Evolutionary conservation across 2,329 filamentous ascomycete genomes (phyloP), one percentile per base, ranked within the genome.

Genomic region (Cytospora chrysosperma): DNA sequence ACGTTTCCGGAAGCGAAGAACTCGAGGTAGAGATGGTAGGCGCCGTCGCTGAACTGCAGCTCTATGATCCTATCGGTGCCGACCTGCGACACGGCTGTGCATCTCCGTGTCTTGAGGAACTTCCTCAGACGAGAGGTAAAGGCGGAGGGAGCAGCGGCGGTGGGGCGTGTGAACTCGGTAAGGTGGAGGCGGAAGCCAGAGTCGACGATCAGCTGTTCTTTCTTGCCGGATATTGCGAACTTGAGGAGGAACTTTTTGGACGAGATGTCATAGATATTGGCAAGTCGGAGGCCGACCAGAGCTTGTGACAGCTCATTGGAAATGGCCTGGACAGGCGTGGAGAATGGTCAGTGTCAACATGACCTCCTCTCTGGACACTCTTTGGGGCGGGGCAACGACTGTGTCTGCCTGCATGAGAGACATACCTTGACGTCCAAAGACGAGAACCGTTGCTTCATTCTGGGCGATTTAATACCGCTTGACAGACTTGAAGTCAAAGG

Each of bases 1-100:
- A 99, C 89, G 73, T 99, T 99, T 53, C 95, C 95, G 59, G 91
- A 91, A 75, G 95, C 94, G 74, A 97, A 99, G 78, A 99, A 99
- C 77, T 99, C 95, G 30, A 99, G 80, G 73, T 92, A 97, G 26
- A 99, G 76, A 50, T 89, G 84, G 73, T 96, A 97, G 69, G 88
- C 84, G 13, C 95, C 95, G 79, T 98, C 93, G 70, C 91, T 96
- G 74, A 99, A 97, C 70, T 90, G 85, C 60, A 99, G 87, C 74
- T 98, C 92, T 59, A 99, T 88, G 66, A 99, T 90, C 59, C 95
- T 86, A 75, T 99, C 95, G 2, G 93, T 97, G 56, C 95, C 95
- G 57, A 99, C 85, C 76, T 99, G 95, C 1, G 82, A 79, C 12
- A 99, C 86, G 0, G 85, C 82, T 0, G 94, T 97, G 63, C 97